Conservation (phyloP, 2,329 filamentous ascomycete genomes). For the Fusarium newnesense region DNA sequence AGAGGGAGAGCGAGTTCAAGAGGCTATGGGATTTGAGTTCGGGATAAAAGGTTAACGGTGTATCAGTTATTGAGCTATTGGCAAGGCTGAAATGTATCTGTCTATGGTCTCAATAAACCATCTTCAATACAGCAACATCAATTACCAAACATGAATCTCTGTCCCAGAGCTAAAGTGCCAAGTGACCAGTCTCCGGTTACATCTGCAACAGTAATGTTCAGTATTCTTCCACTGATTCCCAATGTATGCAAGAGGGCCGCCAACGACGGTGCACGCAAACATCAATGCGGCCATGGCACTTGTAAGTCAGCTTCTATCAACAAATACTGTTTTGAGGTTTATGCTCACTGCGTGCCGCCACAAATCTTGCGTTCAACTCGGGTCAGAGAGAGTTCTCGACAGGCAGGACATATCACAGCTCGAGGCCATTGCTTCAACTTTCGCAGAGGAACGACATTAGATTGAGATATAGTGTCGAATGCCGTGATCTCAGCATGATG, state of each 20-base stretch:
- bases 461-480: conserved; percentile 33
- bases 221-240: conserved; percentile 37
- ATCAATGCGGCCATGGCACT: conserved; percentile 38
- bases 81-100: not conserved
- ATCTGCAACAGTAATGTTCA: conserved; percentile 42
- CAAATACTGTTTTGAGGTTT: not conserved
- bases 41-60: not conserved
- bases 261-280: conserved; percentile 34
- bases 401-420: conserved; percentile 35
- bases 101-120: not conserved
- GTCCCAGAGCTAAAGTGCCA: conserved; percentile 39
- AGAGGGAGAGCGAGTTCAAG: conserved; percentile 20
- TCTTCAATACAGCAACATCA: not conserved
- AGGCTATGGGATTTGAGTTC: conserved; percentile 21
- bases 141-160: conserved; percentile 38
- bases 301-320: not conserved
- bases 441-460: conserved; percentile 29
- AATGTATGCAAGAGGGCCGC: conserved; percentile 25
- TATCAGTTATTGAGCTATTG: not conserved
- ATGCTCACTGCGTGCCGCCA: conserved; percentile 36
- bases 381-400: conserved; percentile 35
- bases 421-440: conserved; percentile 39
- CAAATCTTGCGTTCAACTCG: conserved; percentile 37
- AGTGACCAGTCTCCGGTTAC: conserved; percentile 35
- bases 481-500: conserved; percentile 7